Conservation (phyloP, 768 basidiomycete genomes). For the Tylopilus balloui region DNA sequence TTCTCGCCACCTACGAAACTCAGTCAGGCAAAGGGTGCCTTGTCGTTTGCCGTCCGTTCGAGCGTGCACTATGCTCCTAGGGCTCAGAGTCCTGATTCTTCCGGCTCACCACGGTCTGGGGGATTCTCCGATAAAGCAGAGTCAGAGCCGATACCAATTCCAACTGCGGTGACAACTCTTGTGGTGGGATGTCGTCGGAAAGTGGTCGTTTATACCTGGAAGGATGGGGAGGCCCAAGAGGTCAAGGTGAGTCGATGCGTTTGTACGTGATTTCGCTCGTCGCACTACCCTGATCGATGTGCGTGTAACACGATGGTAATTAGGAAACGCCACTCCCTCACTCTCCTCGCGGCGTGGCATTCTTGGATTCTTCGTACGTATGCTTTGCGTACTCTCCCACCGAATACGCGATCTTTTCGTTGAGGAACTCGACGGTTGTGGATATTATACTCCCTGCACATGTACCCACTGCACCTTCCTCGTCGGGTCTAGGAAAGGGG, state of each 20-base stretch:
- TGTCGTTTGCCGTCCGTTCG: constrained; percentile 76
- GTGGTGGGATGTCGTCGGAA: constrained; percentile 83
- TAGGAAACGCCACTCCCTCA: constrained; percentile 85
- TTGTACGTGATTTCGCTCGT: neutral
- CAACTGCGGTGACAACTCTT: constrained; percentile 68
- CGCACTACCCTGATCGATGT: neutral
- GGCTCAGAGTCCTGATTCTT: constrained; percentile 19
- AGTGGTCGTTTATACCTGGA: constrained; percentile 82
- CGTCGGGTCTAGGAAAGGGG: constrained; percentile 47
- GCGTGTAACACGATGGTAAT: neutral
- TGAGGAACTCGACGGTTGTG: constrained; percentile 51
- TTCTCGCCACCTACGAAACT: constrained; percentile 69
- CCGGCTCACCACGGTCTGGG: constrained; percentile 8
- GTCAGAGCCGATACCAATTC: constrained; percentile 43
- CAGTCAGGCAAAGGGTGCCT: constrained; percentile 70
- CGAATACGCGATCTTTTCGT: constrained; percentile 59
- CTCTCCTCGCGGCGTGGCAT: constrained; percentile 81
- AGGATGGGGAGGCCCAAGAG: constrained; percentile 75
- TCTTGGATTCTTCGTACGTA: constrained; percentile 55
- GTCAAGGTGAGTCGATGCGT: constrained; percentile 45
- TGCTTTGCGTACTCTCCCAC: constrained; percentile 81
- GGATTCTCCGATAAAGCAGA: constrained; percentile 8
- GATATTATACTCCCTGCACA: constrained; percentile 48
- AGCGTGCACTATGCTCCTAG: constrained; percentile 44
- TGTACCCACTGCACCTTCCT: constrained; percentile 32